Evolutionary conservation across 1,284 basidiomycete species (phyloP).

Genomic region (Sporisorium sorghi): DNA sequence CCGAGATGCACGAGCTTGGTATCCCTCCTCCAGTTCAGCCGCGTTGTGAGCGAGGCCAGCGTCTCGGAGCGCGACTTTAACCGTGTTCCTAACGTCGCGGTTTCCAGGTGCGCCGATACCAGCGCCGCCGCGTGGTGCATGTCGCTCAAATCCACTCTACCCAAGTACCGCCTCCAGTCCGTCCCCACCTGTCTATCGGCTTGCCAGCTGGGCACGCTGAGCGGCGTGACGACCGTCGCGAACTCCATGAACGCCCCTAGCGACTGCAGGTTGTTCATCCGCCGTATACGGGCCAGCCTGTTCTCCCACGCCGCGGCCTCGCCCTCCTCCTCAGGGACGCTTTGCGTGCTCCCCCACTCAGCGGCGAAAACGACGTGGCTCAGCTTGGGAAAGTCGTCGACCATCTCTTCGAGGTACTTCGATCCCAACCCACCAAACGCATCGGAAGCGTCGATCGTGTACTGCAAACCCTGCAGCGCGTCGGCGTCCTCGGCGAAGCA

Average conservation of each 20-base stretch:
- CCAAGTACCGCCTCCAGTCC: slow-evolving; percentile 26
- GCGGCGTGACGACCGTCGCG: slow-evolving; percentile 46
- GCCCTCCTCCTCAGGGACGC: slow-evolving; percentile 6
- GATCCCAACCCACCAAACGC: slow-evolving; percentile 56
- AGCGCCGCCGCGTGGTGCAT: slow-evolving; percentile 58
- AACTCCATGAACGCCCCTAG: slow-evolving; percentile 44
- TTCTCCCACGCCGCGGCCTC: slow-evolving; percentile 20
- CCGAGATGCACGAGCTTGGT: slow-evolving; percentile 62
- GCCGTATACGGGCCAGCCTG: slow-evolving; percentile 35
- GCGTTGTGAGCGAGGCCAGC: slow-evolving; percentile 44
- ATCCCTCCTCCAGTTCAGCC: slow-evolving; percentile 64
- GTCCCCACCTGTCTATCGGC: slow-evolving; percentile 19
- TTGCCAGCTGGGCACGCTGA: slow-evolving; percentile 29
- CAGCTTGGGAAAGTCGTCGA: slow-evolving; percentile 63
- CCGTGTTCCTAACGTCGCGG: slow-evolving; percentile 59
- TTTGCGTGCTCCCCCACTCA: slow-evolving; percentile 43
- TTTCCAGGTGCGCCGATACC: slow-evolving; percentile 59
- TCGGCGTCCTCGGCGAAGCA: slow-evolving; percentile 66
- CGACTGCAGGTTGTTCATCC: slow-evolving; percentile 59
- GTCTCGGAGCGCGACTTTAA: slow-evolving; percentile 47
- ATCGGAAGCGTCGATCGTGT: slow-evolving; percentile 55
- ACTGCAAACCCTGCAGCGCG: slow-evolving; percentile 59
- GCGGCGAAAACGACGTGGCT: slow-evolving; percentile 46
- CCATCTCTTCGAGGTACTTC: slow-evolving; percentile 51
- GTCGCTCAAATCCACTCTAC: slow-evolving; percentile 31